These are phyloP conservation scores for Erysimum cheiri DNA, from an alignment of 441 rosid species.

Conservation along the genomic window DNA sequence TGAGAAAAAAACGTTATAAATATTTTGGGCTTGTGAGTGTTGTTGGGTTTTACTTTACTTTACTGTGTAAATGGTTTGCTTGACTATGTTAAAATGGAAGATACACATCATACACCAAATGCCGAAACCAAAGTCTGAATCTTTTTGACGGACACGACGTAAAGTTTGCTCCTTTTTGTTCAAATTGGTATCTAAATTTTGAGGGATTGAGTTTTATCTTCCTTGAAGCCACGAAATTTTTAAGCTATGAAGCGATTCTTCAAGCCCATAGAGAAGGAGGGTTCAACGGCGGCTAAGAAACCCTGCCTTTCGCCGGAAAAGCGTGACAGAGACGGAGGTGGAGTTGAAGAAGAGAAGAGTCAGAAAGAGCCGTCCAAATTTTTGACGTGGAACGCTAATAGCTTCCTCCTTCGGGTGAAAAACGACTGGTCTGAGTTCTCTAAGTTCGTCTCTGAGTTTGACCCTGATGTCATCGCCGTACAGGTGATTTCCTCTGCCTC, in stretches of 20 bases:
- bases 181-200: neutral
- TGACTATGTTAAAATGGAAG: slow-evolving; percentile 3
- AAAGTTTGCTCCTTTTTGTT: slow-evolving; percentile 17
- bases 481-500: slow-evolving; percentile 54
- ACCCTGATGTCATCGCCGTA: slow-evolving; percentile 88
- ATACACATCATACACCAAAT: neutral
- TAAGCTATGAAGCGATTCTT: slow-evolving; percentile 89
- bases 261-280: slow-evolving; percentile 84
- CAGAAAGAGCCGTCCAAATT: slow-evolving; percentile 78
- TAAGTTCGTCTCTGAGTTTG: slow-evolving; percentile 61
- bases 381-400: slow-evolving; percentile 94
- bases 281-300: slow-evolving; percentile 66
- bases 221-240: slow-evolving; percentile 1
- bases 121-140: neutral
- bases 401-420: slow-evolving; percentile 94
- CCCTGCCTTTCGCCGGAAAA: slow-evolving; percentile 54
- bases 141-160: slow-evolving; percentile 8
- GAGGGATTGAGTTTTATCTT: neutral
- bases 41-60: slow-evolving; percentile 19
- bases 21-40: slow-evolving; percentile 22
- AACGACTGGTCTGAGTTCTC: slow-evolving; percentile 89
- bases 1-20: neutral
- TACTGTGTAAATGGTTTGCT: neutral
- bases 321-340: slow-evolving; percentile 39
- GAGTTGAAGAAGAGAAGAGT: slow-evolving; percentile 35